These are phyloP conservation scores for Jamesozyma piceae DNA, from an alignment of 805 yeast genomes.

Conservation along the genomic window DNA sequence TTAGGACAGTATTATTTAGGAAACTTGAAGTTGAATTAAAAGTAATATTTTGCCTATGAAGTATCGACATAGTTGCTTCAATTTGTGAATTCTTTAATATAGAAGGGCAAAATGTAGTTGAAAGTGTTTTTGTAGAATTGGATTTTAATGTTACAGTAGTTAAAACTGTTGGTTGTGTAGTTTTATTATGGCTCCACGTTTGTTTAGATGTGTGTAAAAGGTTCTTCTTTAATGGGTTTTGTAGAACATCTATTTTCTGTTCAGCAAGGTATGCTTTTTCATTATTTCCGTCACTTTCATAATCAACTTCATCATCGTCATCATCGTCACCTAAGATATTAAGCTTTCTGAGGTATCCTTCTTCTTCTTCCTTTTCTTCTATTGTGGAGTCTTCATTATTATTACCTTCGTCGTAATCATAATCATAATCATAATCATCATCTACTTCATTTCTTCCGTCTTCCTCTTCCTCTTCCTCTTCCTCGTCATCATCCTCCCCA, in stretches of 20 bases:
- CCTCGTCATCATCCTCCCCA: constrained; percentile 1
- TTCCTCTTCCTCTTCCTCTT: constrained; percentile 1
- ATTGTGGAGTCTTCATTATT: neutral
- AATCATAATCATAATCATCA: neutral
- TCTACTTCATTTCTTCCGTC: neutral
- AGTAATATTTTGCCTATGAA: too few species aligned
- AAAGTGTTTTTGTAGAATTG: neutral
- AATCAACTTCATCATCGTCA: constrained; percentile 1
- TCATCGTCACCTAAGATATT: constrained; percentile 1
- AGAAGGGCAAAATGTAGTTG: neutral
- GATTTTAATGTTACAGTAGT: neutral
- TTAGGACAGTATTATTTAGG: too few species aligned
- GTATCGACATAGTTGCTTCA: too few species aligned
- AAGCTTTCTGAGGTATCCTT: neutral
- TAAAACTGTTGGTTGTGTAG: neutral
- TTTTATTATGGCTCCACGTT: neutral
- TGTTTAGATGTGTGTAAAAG: neutral
- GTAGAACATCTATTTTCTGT: neutral
- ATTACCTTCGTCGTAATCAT: neutral
- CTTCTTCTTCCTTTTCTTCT: too few species aligned
- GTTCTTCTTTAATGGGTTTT: neutral
- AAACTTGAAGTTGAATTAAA: too few species aligned
- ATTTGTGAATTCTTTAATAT: too few species aligned
- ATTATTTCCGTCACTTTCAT: constrained; percentile 1
- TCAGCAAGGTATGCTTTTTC: constrained; percentile 1